Base-by-base conservation (phyloP, 306 rosid genomes). In the Benincasa hispida region DNA sequence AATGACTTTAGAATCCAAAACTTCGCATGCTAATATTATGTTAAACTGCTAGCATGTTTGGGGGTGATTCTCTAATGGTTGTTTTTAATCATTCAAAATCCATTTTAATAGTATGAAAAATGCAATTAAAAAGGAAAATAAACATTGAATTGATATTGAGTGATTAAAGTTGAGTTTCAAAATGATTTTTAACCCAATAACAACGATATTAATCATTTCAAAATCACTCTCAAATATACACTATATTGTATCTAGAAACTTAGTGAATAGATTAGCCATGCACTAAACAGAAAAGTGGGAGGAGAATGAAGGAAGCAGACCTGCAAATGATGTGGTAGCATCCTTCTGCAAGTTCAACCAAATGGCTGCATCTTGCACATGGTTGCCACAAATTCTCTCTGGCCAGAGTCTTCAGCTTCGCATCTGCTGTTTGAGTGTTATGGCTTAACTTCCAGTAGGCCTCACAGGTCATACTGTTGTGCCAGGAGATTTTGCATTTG, bases 301-400 rank as follows among this genome's bases (percentile, higher is more conserved):
- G 56, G 28, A 61, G n/a, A 76, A 8, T 8, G 28, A 62, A 48
- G 19, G 48, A 53, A 22, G 55, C 28, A 37, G 42, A 92, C 98
- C 98, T 90, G 98, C 96, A 92, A 79, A 89, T 89, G 88, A 92
- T 92, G 87, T 92, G 98, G 81, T 80, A 87, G 90, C 98, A 92
- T 63, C 98, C 98, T 84, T 87, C 92, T 37, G 86, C 79, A 78
- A 90, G 98, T 81, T 92, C 98, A 81, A 92, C 87, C 92, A 90
- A 83, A 81, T 87, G 89, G 81, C 74, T 82, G 79, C 98, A 92
- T 83, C 86, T 86, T 48, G 81, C 81, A 25, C 98, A 92, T 76
- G 82, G 92, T 34, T 85, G 86, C 98, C 98, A 92, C 30, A 79
- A 85, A 56, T 87, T 90, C 56, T 53, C 81, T 58, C 84, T 76